Conservation (phyloP, 495 filamentous ascomycete species). For the Penicillium psychrofluorescens region DNA sequence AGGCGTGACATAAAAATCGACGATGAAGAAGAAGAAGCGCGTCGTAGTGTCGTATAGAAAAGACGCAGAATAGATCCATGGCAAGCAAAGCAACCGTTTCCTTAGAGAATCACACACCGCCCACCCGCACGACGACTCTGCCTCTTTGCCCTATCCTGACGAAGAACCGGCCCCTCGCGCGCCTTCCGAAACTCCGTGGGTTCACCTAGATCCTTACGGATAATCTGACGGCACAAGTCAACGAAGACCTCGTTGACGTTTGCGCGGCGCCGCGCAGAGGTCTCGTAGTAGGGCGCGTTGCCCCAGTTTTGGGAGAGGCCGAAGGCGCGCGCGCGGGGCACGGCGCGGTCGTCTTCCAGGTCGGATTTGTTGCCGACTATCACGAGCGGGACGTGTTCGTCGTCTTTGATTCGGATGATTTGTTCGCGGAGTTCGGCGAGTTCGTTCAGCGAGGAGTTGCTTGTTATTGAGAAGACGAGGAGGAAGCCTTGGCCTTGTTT, state of each 20-base stretch:
- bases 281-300: conserved; percentile 90
- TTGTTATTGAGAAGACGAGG: conserved; percentile 95
- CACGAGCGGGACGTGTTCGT: conserved; percentile 84
- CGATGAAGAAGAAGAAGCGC: too few species aligned
- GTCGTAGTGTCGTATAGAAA: conserved; percentile 1
- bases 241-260: conserved; percentile 96
- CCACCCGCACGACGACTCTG: conserved; percentile 23
- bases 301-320: conserved; percentile 83
- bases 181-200: conserved; percentile 14
- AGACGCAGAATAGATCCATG: conserved; percentile 13
- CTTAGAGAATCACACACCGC: conserved; percentile 39
- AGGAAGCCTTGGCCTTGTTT: conserved; percentile 95
- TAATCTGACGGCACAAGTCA: conserved; percentile 89
- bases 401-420: conserved; percentile 95
- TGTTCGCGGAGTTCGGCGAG: conserved; percentile 86
- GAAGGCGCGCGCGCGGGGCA: conserved; percentile 78
- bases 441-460: conserved; percentile 75
- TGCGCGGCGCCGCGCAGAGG: conserved; percentile 71
- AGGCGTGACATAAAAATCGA: too few species aligned
- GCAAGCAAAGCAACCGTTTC: not conserved
- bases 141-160: conserved; percentile 26
- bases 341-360: conserved; percentile 82
- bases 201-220: conserved; percentile 58
- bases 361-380: conserved; percentile 98
- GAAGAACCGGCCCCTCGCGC: conserved; percentile 25